A percentile compares a stretch with the other conserved stretches of the same genome.
Conservation (phyloP, 2,329 filamentous ascomycete genomes). For the Calonectria ilicicola region DNA sequence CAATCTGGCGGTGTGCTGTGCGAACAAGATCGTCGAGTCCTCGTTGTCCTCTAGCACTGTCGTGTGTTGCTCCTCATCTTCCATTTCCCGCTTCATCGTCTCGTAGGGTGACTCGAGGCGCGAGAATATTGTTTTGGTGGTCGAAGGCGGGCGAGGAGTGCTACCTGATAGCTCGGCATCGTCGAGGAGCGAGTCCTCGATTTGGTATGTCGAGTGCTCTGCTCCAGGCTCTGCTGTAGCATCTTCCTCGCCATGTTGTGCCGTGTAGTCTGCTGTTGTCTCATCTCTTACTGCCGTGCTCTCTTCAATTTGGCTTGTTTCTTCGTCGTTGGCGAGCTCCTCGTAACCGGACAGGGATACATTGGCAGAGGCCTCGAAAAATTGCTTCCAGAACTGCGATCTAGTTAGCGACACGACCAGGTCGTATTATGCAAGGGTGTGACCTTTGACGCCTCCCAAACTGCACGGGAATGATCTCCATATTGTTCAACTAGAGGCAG, state of each 20-base stretch:
- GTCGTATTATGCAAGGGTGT: accelerated
- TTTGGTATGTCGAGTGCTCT: slow-evolving; percentile 51
- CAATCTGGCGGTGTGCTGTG: slow-evolving; percentile 65
- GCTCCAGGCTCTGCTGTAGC: slow-evolving; percentile 49
- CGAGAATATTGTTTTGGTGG: slow-evolving; percentile 65
- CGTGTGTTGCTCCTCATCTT: slow-evolving; percentile 55
- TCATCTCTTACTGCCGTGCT: slow-evolving; percentile 69
- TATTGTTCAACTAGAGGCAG: slow-evolving; percentile 95
- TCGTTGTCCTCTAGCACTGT: slow-evolving; percentile 53
- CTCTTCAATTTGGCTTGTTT: slow-evolving; percentile 62
- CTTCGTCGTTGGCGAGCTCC: slow-evolving; percentile 79
- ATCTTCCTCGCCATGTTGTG: slow-evolving; percentile 53
- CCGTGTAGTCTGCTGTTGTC: slow-evolving; percentile 62
- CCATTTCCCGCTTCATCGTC: slow-evolving; percentile 75
- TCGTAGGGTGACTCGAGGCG: slow-evolving; percentile 84
- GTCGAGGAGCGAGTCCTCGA: slow-evolving; percentile 76
- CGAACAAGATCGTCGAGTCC: slow-evolving; percentile 62
- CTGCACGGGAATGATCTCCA: slow-evolving; percentile 89
- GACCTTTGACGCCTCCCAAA: slow-evolving; percentile 98
- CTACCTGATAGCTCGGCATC: slow-evolving; percentile 73
- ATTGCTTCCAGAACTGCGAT: slow-evolving; percentile 96
- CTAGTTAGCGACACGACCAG: background rate
- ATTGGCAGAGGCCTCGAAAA: slow-evolving; percentile 98
- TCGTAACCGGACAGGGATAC: slow-evolving; percentile 96
- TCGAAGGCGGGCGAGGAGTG: slow-evolving; percentile 71